Base-by-base conservation (phyloP, 148 eudicot species). In the Polygonum maritimum region DNA sequence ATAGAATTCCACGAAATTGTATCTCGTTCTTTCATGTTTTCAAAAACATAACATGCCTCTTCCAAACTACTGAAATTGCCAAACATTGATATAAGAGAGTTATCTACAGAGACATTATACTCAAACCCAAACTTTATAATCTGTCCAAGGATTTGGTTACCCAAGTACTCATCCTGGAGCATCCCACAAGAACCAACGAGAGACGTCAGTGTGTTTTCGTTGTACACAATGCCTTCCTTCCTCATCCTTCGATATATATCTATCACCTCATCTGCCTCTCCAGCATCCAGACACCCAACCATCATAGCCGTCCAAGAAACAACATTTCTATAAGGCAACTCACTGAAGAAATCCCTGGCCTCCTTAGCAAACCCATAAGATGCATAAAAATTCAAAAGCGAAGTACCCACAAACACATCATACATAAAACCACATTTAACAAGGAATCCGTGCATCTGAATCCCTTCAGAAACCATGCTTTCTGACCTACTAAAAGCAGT, bases 1-100 rank as follows among this genome's bases (percentile, higher is more conserved):
- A 92, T 76, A 4, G 97, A 92, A 84, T 92, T 92, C 97, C 97
- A 92, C 4, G 94, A 89, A 57, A 92, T 83, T 2, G 80, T 89
- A 77, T 92, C 92, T n/a, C 75, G 86, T 69, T 88, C 87, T 76
- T 81, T 76, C 97, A 92, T 87, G 69, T 77, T 70, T 78, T 83
- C 77, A 75, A 92, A 92, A 63, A 89, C 81, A 75, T 78, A 87
- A 67, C 75, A 69, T 54, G 94, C 90, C 14, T 81, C 83, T 73
- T 83, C 80, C 31, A 86, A 54, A 19, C 71, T 76, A 26, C 85
- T 81, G 75, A 84, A 79, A 82, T 76, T 87, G 58, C 90, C 87
- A 76, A 92, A 90, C 90, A 92, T 79, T 0, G 92, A 87, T 57
- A 92, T 76, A 15, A 92, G 83, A 77, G 94, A 84, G 72, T 92